These are phyloP conservation scores for Hyaloscypha variabilis DNA, from an alignment of 495 filamentous ascomycete species.

Conservation along the genomic window DNA sequence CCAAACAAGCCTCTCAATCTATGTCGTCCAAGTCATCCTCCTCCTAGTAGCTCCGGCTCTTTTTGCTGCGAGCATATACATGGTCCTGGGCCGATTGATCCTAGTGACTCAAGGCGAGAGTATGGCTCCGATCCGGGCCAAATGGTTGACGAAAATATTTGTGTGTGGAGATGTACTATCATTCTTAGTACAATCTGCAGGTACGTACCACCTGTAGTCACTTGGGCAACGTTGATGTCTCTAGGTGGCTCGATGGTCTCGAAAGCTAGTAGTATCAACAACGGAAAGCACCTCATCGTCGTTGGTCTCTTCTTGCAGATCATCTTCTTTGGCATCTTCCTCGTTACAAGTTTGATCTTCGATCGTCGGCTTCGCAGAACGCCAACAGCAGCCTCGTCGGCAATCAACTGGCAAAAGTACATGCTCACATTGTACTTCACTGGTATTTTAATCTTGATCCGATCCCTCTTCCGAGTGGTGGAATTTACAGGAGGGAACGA, in stretches of 20 bases:
- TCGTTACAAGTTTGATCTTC: slow-evolving; percentile 43
- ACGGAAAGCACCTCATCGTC: slow-evolving; percentile 38
- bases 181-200: slow-evolving; percentile 42
- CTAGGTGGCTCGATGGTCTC: neutral
- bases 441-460: slow-evolving; percentile 58
- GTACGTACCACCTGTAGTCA: slow-evolving; percentile 15
- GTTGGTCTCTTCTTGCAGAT: slow-evolving; percentile 48
- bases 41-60: slow-evolving; percentile 53
- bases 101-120: slow-evolving; percentile 43
- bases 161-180: slow-evolving; percentile 45
- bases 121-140: slow-evolving; percentile 38
- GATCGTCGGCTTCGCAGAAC: slow-evolving; percentile 23
- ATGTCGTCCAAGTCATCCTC: slow-evolving; percentile 47
- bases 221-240: slow-evolving; percentile 27
- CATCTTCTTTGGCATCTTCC: slow-evolving; percentile 51
- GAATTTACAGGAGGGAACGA: slow-evolving; percentile 62
- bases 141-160: slow-evolving; percentile 47
- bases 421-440: slow-evolving; percentile 46
- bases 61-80: slow-evolving; percentile 57
- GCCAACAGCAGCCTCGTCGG: slow-evolving; percentile 14
- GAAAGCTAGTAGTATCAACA: slow-evolving; percentile 8
- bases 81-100: slow-evolving; percentile 54
- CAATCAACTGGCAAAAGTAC: slow-evolving; percentile 12
- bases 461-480: slow-evolving; percentile 62
- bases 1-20: slow-evolving; percentile 40